phyloP scores from a whole-genome alignment of 2,329 filamentous ascomycete genomes.

The Graphilbum sp. region DNA sequence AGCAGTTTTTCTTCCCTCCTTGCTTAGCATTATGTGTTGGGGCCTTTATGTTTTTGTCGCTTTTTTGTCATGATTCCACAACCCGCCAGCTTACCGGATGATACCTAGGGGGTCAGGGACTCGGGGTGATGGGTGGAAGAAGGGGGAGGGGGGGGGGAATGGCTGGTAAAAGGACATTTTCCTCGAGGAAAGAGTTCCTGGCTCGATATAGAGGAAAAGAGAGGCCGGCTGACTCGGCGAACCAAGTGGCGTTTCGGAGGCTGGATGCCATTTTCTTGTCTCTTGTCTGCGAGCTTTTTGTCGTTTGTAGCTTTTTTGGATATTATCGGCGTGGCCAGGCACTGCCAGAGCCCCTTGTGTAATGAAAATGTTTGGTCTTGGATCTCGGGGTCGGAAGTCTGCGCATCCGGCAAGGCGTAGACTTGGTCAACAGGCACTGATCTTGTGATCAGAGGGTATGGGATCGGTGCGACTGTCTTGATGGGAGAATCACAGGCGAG shows the following conservation, averaged over 20 bases:
- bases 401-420: too few relatives aligned
- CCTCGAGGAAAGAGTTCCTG: not conserved
- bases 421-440: too few relatives aligned
- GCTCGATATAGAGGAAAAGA: not conserved
- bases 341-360: too few relatives aligned
- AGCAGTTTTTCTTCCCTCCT: not conserved
- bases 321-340: too few relatives aligned
- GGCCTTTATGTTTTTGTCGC: not conserved
- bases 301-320: too few relatives aligned
- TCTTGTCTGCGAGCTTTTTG: not conserved
- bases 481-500: not conserved
- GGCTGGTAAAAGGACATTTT: too few relatives aligned
- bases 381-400: too few relatives aligned
- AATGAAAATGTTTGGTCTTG: too few relatives aligned
- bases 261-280: not conserved
- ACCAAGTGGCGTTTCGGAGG: not conserved
- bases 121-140: not conserved
- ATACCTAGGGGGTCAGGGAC: slow-evolving; percentile 5
- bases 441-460: too few relatives aligned
- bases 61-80: slow-evolving; percentile 1
- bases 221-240: not conserved
- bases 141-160: too few relatives aligned
- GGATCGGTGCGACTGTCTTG: not conserved
- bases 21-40: not conserved
- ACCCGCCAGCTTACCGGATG: slow-evolving; percentile 5